These are phyloP conservation scores for Rhizoclosmatium sp. DNA, from an alignment of 192 early-diverging fungal species.

Conservation along the genomic window DNA sequence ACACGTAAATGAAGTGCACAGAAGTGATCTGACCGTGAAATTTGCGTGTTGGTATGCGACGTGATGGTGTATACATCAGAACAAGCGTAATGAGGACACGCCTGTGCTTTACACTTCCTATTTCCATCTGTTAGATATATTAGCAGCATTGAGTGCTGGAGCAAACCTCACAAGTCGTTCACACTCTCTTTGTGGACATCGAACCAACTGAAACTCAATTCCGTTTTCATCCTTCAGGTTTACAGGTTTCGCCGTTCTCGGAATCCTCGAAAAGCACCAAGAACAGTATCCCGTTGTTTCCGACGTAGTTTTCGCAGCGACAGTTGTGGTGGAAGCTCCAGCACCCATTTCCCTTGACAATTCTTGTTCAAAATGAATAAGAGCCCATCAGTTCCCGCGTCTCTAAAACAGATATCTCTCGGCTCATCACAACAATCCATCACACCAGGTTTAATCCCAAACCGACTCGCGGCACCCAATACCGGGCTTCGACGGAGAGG, in stretches of 20 bases:
- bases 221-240: background rate
- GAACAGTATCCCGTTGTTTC: constrained; percentile 31
- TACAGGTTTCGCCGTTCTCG: background rate
- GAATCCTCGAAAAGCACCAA: constrained; percentile 29
- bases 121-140: background rate
- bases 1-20: constrained; percentile 19
- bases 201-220: background rate
- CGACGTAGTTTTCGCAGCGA: background rate
- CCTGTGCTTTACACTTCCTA: constrained; percentile 24
- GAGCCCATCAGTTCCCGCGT: background rate
- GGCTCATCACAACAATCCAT: background rate
- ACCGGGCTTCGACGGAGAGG: too few relatives aligned
- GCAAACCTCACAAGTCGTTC: constrained; percentile 20
- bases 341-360: constrained; percentile 20
- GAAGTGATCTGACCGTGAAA: constrained; percentile 18
- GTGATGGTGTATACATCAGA: constrained; percentile 25
- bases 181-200: constrained; percentile 33
- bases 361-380: background rate
- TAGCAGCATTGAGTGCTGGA: background rate
- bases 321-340: constrained; percentile 19
- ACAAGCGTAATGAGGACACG: constrained; percentile 31
- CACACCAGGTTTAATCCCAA: too few relatives aligned
- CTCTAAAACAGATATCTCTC: background rate
- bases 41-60: background rate
- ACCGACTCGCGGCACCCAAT: too few relatives aligned